These are phyloP conservation scores for Chlorella vulgaris DNA, from an alignment of 139 green algal genomes.

Conservation along the genomic window DNA sequence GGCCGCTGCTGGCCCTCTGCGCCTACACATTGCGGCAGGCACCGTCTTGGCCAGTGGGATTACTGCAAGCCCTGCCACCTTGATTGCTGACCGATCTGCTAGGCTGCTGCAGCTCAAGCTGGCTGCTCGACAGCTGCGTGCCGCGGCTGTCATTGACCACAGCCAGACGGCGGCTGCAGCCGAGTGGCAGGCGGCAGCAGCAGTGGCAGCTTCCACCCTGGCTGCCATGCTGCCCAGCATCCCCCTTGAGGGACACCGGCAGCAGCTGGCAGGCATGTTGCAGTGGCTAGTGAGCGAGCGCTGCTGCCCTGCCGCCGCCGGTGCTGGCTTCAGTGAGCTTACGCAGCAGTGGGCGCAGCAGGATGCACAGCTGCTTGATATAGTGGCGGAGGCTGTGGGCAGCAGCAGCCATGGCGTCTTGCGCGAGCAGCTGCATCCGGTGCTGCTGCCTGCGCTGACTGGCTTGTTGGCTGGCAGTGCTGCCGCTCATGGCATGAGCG, in stretches of 20 bases:
- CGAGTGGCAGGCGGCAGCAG: slow-evolving; percentile 43
- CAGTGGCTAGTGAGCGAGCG: slow-evolving; percentile 6
- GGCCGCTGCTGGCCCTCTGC: slow-evolving; percentile 13
- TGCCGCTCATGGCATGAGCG: neutral
- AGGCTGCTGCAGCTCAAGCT: slow-evolving; percentile 78
- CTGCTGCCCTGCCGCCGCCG: neutral
- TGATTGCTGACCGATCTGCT: slow-evolving; percentile 24
- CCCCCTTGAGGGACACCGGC: slow-evolving; percentile 5
- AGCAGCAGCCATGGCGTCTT: slow-evolving; percentile 33
- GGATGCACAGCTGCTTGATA: neutral
- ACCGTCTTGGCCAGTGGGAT: slow-evolving; percentile 34
- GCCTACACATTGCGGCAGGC: slow-evolving; percentile 28
- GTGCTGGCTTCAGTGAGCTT: neutral
- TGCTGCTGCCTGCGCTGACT: slow-evolving; percentile 53
- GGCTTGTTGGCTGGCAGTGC: slow-evolving; percentile 4
- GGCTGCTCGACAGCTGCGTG: slow-evolving; percentile 50
- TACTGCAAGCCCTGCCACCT: slow-evolving; percentile 21
- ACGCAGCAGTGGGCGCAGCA: neutral
- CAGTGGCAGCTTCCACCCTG: slow-evolving; percentile 61
- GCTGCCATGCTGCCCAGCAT: slow-evolving; percentile 48
- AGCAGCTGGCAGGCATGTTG: slow-evolving; percentile 1
- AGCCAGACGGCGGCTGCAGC: neutral
- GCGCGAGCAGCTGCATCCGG: slow-evolving; percentile 36
- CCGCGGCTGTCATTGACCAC: slow-evolving; percentile 13
- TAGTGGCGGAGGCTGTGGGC: neutral